Evolutionary conservation across 495 filamentous ascomycete species (phyloP), one percentile per base, ranked within the genome.

Genomic region (Aspergillus affinis): DNA sequence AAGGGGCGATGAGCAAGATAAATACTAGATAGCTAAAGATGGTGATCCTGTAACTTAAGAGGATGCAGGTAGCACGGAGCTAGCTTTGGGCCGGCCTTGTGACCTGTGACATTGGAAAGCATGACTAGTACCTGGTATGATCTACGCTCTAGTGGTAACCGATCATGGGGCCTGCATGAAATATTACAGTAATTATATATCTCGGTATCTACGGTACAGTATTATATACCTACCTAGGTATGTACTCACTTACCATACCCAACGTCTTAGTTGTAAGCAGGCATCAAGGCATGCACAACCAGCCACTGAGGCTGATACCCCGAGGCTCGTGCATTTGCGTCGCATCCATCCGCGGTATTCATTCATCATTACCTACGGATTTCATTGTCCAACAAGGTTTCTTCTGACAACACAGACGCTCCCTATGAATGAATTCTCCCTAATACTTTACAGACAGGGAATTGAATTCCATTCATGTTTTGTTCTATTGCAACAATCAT

Each of bases 331-430:
- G 58, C 64, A 63, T 69, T 66, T 61, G 59, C 59, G 65, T 64
- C 55, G 59, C 71, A 67, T 68, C 60, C 36, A 41, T 41, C 71
- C 72, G 67, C 72, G 58, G 57, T 41, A 48, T 69, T 65, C 26
- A 15, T 41, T 13, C 47, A 44, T 47, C 50, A 18, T 55, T 52
- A 54, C 12, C 52, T 52, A 54, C 12, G 30, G 36, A 54, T 44
- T 54, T 21, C 27, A 41, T 30, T 54, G 15, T 23, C 52, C 26
- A 23, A 41, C 13, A 41, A 41, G 13, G 10, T 4, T 41, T 41
- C 36, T 17, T 41, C 36, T 15, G 13, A 41, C 36, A 15, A 41
- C 36, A 13, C 36, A 41, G 3, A 17, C 36, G 36, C 36, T 41
- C 36, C 12, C 15, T 41, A 13, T 52, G 21, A 45, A 27, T 47